phyloP scores from a whole-genome alignment of 768 basidiomycete genomes.

The Pulveroboletus frians region DNA sequence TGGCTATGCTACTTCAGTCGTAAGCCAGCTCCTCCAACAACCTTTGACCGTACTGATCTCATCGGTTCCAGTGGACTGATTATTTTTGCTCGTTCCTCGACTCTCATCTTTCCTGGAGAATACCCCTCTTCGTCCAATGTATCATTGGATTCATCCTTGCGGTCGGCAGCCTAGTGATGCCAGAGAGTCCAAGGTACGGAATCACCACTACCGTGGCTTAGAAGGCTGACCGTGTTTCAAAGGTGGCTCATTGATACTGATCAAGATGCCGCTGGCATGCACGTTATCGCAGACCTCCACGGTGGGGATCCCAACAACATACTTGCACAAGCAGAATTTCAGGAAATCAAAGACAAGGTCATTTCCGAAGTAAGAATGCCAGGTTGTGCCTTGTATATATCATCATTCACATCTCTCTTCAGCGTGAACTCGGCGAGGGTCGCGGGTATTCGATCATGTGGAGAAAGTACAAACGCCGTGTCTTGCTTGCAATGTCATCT shows the following conservation, averaged over 20 bases:
- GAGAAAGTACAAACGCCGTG: slow-evolving; percentile 79
- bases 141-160: slow-evolving; percentile 80
- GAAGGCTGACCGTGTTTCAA: slow-evolving; percentile 4
- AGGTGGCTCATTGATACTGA: slow-evolving; percentile 91
- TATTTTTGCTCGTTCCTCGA: slow-evolving; percentile 90
- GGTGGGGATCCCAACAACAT: slow-evolving; percentile 70
- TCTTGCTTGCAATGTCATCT: slow-evolving; percentile 90
- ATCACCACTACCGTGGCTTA: neutral
- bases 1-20: slow-evolving; percentile 87
- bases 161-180: slow-evolving; percentile 73
- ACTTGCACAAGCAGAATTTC: slow-evolving; percentile 75
- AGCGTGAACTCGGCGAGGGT: slow-evolving; percentile 74
- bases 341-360: slow-evolving; percentile 82
- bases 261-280: slow-evolving; percentile 77
- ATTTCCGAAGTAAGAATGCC: slow-evolving; percentile 51
- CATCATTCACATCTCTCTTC: neutral
- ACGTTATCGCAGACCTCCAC: slow-evolving; percentile 83
- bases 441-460: slow-evolving; percentile 81
- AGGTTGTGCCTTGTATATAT: neutral
- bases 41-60: neutral
- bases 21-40: slow-evolving; percentile 35
- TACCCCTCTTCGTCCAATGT: slow-evolving; percentile 85
- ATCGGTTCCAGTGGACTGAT: slow-evolving; percentile 70
- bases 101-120: slow-evolving; percentile 84
- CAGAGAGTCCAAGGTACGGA: slow-evolving; percentile 79